Base-by-base conservation (phyloP, 169 alveolate genomes). In the Plasmodium vivax region DNA sequence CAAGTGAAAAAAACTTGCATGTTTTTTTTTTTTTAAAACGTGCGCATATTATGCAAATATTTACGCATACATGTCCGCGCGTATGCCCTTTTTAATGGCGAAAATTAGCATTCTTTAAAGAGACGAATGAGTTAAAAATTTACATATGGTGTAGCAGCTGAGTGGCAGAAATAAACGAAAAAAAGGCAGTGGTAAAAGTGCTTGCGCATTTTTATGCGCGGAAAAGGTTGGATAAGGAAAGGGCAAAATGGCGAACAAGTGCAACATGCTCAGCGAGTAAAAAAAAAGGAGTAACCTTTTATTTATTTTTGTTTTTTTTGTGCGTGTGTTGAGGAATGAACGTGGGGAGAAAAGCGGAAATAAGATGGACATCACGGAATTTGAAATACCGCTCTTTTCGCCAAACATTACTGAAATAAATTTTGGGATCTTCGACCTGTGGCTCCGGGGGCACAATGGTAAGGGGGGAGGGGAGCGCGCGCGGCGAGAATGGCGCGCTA, bases 321-420 rank as follows among this genome's bases (percentile, higher is more conserved):
- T 51, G 54, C 32, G 36, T 16, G 81, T 0, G 41, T 14, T 12
- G 58, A 83, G 45, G 43, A 23, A 34, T 56, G 91, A 83, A 56
- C 14, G 27, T 83, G 73, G 58, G 80, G 80, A 58, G 36, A 62
- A 58, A 56, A 82, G 54, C 23, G 58, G 56, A 58, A 68, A 84
- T 74, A 85, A 75, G 80, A 87, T 87, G 93, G 93, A 87, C 73
- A 56, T 56, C 47, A 74, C 82, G 14, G 93, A 77, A 34, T 75
- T 75, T 77, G 93, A 77, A 7, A 87, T 87, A 14, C 93, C 87
- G 27, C 51, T 87, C 54, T 87, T 87, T 77, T 87, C 93, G 2
- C 93, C 93, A 8, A 87, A 87, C 36, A 71, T 87, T n/a, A 87
- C 93, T 27, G 93, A 87, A 79, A 87, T 87, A 12, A 87, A 87